phyloP scores from a whole-genome alignment of 2,329 filamentous ascomycete genomes.

The Pseudogymnoascus destructans region DNA sequence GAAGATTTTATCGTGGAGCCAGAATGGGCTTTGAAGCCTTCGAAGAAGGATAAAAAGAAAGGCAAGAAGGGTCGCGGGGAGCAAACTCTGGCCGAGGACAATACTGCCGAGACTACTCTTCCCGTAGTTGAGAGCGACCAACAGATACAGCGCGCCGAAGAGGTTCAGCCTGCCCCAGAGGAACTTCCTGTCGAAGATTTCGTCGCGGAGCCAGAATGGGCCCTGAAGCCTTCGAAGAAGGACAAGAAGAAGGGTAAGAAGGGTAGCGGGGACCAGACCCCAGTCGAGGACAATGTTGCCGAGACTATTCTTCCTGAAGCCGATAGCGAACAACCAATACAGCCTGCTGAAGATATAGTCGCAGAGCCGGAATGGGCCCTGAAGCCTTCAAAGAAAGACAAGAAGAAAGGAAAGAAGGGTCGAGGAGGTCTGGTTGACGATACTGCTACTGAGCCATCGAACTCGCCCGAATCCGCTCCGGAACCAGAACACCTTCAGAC shows the following conservation, averaged over 20 bases:
- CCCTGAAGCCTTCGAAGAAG: slow-evolving; percentile 22
- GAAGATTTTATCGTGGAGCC: not conserved
- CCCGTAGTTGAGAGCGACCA: not conserved
- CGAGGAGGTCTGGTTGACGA: not conserved
- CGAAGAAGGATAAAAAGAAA: slow-evolving; percentile 30
- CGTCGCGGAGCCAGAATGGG: not conserved
- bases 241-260: slow-evolving; percentile 27
- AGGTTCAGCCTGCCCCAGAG: slow-evolving; percentile 13
- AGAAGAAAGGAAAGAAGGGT: slow-evolving; percentile 24
- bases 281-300: not conserved
- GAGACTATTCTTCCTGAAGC: not conserved
- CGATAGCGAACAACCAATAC: not conserved
- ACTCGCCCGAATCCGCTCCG: not conserved
- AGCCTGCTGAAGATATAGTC: not conserved
- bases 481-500: not conserved
- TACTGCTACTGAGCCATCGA: not conserved
- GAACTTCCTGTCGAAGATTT: not conserved
- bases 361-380: not conserved
- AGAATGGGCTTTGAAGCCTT: slow-evolving; percentile 7
- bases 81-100: not conserved
- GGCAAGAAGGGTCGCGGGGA: not conserved
- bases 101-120: not conserved
- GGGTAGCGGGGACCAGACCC: not conserved
- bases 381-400: slow-evolving; percentile 26
- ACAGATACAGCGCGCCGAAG: not conserved